Percentiles rank a stretch among this genome's conserved stretches.
Evolutionary conservation across 768 basidiomycete species (phyloP).

Genomic region (Trichaptum fuscoviolaceum): DNA sequence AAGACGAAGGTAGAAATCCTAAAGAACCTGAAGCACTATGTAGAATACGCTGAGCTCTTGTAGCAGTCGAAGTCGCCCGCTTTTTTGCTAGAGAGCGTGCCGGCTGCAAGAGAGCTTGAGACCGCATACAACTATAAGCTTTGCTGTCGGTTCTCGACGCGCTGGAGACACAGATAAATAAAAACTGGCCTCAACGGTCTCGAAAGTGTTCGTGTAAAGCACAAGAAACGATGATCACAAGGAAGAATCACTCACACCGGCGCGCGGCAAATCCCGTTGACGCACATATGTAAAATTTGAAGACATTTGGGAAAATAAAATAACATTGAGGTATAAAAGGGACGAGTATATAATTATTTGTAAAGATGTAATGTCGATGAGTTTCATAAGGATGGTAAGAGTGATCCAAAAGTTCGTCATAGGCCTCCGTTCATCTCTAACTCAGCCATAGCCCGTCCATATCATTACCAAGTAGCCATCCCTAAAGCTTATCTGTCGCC

Average conservation of each 20-base stretch:
- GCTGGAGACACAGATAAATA: not conserved
- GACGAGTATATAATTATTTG: not conserved
- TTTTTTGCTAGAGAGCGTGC: slow-evolving; percentile 22
- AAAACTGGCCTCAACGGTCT: not conserved
- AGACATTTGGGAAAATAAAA: not conserved
- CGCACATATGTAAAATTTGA: too few relatives aligned
- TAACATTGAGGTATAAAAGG: not conserved
- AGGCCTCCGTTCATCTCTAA: not conserved
- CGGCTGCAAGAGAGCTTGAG: slow-evolving; percentile 30
- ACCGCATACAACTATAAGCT: slow-evolving; percentile 28
- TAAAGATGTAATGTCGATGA: not conserved
- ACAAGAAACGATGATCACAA: not conserved
- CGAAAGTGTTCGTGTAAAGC: not conserved
- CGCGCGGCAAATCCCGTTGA: not conserved
- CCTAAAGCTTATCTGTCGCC: not conserved
- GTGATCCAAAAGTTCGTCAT: not conserved
- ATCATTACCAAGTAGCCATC: not conserved
- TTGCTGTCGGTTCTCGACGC: not conserved
- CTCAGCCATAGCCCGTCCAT: not conserved
- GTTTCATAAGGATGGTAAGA: not conserved
- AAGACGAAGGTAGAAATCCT: not conserved
- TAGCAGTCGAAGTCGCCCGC: not conserved
- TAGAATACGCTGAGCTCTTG: not conserved
- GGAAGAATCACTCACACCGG: too few relatives aligned
- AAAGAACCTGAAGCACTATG: not conserved